Evolutionary conservation across 2,329 filamentous ascomycete species (phyloP).

Genomic region (Penicillium digitatum): DNA sequence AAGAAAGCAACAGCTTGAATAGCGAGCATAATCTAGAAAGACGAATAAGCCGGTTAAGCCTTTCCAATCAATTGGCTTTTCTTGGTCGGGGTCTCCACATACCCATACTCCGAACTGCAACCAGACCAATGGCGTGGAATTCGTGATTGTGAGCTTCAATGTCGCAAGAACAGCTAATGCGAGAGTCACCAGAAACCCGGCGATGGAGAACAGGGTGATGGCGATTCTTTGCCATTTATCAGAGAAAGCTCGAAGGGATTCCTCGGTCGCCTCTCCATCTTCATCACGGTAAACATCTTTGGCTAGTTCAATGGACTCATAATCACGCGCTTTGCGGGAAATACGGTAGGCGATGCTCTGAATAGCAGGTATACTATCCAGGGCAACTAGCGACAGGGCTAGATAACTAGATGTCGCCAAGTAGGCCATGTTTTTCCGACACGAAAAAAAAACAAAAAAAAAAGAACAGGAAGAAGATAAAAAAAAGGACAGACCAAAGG

Average conservation of each 20-base stretch:
- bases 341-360: conserved; percentile 21
- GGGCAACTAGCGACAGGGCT: conserved; percentile 23
- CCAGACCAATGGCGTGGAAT: conserved; percentile 54
- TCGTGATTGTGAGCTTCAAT: conserved; percentile 33
- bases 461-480: not conserved
- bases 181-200: conserved; percentile 56
- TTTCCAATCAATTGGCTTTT: not conserved
- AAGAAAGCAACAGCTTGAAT: conserved; percentile 35
- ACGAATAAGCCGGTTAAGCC: not conserved
- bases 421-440: conserved; percentile 23
- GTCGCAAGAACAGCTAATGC: conserved; percentile 54
- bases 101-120: conserved; percentile 61
- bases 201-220: conserved; percentile 52
- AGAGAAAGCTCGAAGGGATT: conserved; percentile 61
- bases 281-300: conserved; percentile 60
- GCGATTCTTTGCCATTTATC: conserved; percentile 55
- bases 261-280: conserved; percentile 65
- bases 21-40: conserved; percentile 28
- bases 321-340: conserved; percentile 12
- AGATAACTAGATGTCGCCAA: conserved; percentile 20
- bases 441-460: not conserved
- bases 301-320: conserved; percentile 19
- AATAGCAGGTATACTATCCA: conserved; percentile 27
- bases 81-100: conserved; percentile 30
- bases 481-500: not conserved